phyloP scores from a whole-genome alignment of 75 land plant genomes.

The Pinus tabuliformis region DNA sequence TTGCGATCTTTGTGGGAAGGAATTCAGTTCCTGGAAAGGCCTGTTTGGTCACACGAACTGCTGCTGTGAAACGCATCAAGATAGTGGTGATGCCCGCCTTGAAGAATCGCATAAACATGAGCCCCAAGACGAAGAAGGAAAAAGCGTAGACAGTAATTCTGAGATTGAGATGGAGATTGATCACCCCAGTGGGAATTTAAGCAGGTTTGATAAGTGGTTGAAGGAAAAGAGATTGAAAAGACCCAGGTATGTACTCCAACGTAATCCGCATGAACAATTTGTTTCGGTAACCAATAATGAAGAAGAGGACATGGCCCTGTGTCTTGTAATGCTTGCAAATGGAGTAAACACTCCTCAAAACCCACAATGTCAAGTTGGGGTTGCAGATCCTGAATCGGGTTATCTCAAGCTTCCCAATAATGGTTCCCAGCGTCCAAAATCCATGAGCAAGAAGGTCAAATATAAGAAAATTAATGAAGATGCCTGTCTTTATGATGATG shows the following conservation, averaged over 20 bases:
- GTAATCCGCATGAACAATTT: neutral
- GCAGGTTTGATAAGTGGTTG: neutral
- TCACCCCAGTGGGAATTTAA: neutral
- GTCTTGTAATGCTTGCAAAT: conserved; percentile 22
- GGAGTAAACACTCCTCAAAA: neutral
- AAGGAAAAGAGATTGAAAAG: conserved; percentile 5
- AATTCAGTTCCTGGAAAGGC: conserved; percentile 40
- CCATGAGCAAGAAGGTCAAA: neutral
- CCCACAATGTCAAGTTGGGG: neutral
- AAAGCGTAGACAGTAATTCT: neutral
- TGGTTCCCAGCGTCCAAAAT: neutral
- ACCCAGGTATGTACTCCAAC: neutral
- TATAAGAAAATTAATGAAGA: too few species aligned
- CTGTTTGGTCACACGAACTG: conserved; percentile 48
- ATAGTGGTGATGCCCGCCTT: too few species aligned
- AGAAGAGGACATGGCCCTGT: conserved; percentile 19
- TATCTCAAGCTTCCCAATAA: neutral
- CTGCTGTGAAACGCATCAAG: conserved; percentile 18
- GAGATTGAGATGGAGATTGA: neutral
- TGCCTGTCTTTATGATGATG: neutral
- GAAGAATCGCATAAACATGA: too few species aligned
- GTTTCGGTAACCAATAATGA: neutral
- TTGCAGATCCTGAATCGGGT: neutral
- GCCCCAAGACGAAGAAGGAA: conserved; percentile 11
- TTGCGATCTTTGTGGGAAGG: conserved; percentile 51